These are phyloP conservation scores for Myxozyma kluyveri DNA, from an alignment of 805 yeast species.

Conservation along the genomic window DNA sequence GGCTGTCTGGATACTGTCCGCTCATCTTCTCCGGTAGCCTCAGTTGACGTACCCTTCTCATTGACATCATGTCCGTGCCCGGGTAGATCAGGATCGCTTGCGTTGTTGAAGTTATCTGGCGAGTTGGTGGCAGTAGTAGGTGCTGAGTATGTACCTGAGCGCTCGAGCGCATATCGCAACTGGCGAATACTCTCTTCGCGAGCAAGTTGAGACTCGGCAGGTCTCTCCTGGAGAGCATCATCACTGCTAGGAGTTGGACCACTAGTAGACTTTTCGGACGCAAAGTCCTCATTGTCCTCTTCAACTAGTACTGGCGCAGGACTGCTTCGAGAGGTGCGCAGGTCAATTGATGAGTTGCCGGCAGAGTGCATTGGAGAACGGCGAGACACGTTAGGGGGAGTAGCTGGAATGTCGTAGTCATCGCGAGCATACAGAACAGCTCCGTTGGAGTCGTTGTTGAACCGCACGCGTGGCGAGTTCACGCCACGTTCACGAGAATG, in stretches of 20 bases:
- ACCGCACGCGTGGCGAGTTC: slow-evolving; percentile 29
- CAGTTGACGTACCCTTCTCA: slow-evolving; percentile 1
- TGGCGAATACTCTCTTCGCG: slow-evolving; percentile 17
- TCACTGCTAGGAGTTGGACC: too few relatives aligned
- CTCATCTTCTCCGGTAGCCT: not conserved
- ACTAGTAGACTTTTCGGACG: not conserved
- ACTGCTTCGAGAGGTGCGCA: not conserved
- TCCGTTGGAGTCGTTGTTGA: slow-evolving; percentile 35
- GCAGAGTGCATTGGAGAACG: not conserved
- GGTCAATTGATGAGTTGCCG: not conserved
- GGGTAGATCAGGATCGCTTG: not conserved
- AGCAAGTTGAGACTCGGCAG: slow-evolving; percentile 14
- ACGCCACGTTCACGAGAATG: slow-evolving; percentile 21
- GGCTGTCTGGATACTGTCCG: slow-evolving; percentile 4
- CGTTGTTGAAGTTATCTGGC: slow-evolving; percentile 3
- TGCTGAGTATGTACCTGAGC: slow-evolving; percentile 20
- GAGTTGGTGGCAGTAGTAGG: slow-evolving; percentile 16
- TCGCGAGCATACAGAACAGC: slow-evolving; percentile 32
- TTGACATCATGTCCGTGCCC: not conserved
- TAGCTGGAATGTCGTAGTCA: not conserved
- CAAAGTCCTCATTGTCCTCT: not conserved
- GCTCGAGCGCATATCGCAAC: slow-evolving; percentile 14
- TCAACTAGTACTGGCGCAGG: not conserved
- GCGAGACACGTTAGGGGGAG: not conserved
- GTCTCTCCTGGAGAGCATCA: slow-evolving; percentile 13